Percentiles rank a stretch among this genome's conserved stretches.
Evolutionary conservation across 768 basidiomycete species (phyloP).

Genomic region (Suillus discolor): DNA sequence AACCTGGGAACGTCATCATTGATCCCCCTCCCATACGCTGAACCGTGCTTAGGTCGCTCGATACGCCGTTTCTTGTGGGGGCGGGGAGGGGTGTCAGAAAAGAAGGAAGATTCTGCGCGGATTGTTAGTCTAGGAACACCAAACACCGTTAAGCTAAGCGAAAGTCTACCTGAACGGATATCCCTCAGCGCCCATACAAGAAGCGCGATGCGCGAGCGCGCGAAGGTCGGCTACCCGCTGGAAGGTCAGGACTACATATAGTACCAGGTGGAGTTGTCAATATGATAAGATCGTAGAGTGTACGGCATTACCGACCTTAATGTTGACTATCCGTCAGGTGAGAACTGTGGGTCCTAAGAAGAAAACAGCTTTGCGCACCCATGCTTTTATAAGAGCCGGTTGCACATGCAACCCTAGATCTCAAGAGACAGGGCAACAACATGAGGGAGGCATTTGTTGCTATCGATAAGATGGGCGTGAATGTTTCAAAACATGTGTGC

Average conservation of each 20-base stretch:
- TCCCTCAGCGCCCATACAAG: slow-evolving; percentile 59
- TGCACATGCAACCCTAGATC: slow-evolving; percentile 23
- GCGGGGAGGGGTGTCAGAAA: slow-evolving; percentile 60
- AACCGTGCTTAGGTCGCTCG: slow-evolving; percentile 75
- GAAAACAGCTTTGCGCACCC: slow-evolving; percentile 17
- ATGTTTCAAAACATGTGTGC: slow-evolving; percentile 23
- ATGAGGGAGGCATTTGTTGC: slow-evolving; percentile 20
- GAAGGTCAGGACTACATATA: slow-evolving; percentile 34
- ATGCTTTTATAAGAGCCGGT: slow-evolving; percentile 34
- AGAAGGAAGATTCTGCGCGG: slow-evolving; percentile 27
- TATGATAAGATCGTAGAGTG: slow-evolving; percentile 14
- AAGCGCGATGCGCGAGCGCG: slow-evolving; percentile 76
- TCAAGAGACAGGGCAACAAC: slow-evolving; percentile 19
- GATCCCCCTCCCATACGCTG: slow-evolving; percentile 59
- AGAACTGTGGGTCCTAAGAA: slow-evolving; percentile 36
- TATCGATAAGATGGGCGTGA: slow-evolving; percentile 34
- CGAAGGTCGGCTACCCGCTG: slow-evolving; percentile 49
- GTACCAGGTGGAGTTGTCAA: slow-evolving; percentile 12
- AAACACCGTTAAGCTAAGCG: neutral
- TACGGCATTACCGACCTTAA: slow-evolving; percentile 34
- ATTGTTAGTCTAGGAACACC: neutral
- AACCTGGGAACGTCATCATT: slow-evolving; percentile 19
- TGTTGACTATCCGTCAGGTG: slow-evolving; percentile 28
- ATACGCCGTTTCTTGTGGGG: slow-evolving; percentile 74
- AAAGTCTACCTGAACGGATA: slow-evolving; percentile 53